These are phyloP conservation scores for Fusarium vanettenii DNA, from an alignment of 2,329 filamentous ascomycete species.

Conservation along the genomic window DNA sequence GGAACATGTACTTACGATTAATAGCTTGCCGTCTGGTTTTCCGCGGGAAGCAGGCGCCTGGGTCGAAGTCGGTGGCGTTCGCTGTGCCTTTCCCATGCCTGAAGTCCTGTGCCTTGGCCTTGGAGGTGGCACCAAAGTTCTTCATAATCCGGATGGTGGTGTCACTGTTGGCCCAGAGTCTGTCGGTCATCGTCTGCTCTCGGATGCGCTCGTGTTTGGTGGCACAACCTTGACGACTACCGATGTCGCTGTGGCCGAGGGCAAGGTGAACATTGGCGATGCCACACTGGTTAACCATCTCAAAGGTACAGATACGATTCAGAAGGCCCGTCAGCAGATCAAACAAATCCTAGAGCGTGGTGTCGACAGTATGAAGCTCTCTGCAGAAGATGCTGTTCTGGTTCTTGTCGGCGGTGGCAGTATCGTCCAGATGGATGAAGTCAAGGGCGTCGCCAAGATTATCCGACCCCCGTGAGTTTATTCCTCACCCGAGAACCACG, in stretches of 20 bases:
- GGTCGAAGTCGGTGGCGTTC: neutral
- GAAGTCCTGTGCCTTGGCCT: neutral
- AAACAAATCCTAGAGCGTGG: neutral
- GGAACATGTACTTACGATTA: neutral
- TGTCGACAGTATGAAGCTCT: neutral
- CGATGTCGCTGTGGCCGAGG: conserved; percentile 1
- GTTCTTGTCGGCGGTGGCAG: neutral
- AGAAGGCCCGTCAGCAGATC: neutral
- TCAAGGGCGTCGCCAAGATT: neutral
- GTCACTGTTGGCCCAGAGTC: neutral
- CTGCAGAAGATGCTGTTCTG: neutral
- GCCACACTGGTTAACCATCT: neutral
- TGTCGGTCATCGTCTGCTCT: neutral
- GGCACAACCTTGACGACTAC: conserved; percentile 1
- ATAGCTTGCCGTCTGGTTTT: neutral
- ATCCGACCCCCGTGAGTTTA: neutral
- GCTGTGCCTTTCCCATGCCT: neutral
- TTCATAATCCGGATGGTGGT: conserved; percentile 44
- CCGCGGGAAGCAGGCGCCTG: neutral
- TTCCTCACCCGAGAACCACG: neutral
- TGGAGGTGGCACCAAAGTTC: neutral
- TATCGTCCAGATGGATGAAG: neutral
- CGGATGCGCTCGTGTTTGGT: conserved; percentile 6
- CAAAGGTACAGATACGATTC: neutral
- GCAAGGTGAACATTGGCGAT: conserved; percentile 7